Conservation (phyloP, 371 early-diverging fungal genomes). For the Nosema bombycis region DNA sequence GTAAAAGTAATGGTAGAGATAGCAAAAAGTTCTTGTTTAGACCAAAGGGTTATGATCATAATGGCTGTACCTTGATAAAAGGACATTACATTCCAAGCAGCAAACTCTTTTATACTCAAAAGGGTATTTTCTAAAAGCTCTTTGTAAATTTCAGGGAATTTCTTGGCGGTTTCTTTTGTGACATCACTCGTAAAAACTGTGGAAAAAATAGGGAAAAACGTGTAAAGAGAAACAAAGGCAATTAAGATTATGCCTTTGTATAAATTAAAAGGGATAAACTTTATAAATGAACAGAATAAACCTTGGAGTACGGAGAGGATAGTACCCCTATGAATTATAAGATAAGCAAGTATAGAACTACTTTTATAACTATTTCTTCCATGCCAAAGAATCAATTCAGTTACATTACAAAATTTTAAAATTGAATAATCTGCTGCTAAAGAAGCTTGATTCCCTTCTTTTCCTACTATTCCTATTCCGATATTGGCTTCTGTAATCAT, state of each 20-base stretch:
- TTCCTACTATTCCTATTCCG: slow-evolving; percentile 94
- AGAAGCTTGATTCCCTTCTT: slow-evolving; percentile 92
- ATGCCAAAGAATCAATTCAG: slow-evolving; percentile 82
- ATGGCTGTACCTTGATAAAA: slow-evolving; percentile 86
- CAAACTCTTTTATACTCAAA: slow-evolving; percentile 80
- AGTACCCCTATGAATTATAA: slow-evolving; percentile 94
- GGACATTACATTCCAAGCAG: slow-evolving; percentile 82
- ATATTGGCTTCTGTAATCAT: slow-evolving; percentile 96
- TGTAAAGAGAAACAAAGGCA: slow-evolving; percentile 85
- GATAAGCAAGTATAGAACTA: slow-evolving; percentile 84
- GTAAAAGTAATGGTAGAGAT: slow-evolving; percentile 91
- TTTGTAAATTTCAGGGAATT: slow-evolving; percentile 92
- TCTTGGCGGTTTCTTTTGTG: slow-evolving; percentile 75
- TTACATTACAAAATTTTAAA: slow-evolving; percentile 78
- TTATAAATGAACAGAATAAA: slow-evolving; percentile 90
- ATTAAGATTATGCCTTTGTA: slow-evolving; percentile 75
- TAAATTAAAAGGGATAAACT: slow-evolving; percentile 89
- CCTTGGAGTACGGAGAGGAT: slow-evolving; percentile 94
- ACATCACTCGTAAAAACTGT: slow-evolving; percentile 83
- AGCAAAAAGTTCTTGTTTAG: slow-evolving; percentile 84
- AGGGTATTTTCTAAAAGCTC: slow-evolving; percentile 84
- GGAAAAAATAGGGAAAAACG: slow-evolving; percentile 91
- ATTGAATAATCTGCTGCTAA: slow-evolving; percentile 91
- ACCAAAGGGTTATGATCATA: slow-evolving; percentile 74
- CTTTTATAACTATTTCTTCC: slow-evolving; percentile 91